Percentiles rank a stretch among this genome's conserved stretches.
Evolutionary conservation across 2,329 filamentous ascomycete species (phyloP).

Genomic region (Macrophomina pseudophaseolina): DNA sequence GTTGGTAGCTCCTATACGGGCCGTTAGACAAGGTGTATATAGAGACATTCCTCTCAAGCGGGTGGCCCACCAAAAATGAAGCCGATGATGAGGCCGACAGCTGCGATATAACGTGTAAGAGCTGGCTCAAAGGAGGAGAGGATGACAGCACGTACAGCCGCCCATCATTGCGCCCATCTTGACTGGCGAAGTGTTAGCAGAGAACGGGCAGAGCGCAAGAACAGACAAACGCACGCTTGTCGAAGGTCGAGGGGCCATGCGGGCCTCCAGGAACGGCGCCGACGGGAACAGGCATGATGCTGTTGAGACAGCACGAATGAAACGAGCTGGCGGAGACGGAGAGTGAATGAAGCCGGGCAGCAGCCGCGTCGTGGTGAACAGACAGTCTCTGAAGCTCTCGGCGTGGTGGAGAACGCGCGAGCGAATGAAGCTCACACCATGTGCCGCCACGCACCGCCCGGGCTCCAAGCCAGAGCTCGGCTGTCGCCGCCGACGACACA

Average conservation of each 20-base stretch:
- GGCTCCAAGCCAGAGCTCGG: slow-evolving; percentile 8
- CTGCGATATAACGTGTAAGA: slow-evolving; percentile 52
- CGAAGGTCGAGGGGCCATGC: slow-evolving; percentile 67
- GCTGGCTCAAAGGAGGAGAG: slow-evolving; percentile 32
- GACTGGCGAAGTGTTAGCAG: slow-evolving; percentile 60
- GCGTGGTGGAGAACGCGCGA: slow-evolving; percentile 1
- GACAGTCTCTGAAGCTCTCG: not conserved
- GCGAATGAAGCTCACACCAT: slow-evolving; percentile 15
- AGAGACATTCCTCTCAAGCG: not conserved
- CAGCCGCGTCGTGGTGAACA: not conserved
- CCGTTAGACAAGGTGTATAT: slow-evolving; percentile 25
- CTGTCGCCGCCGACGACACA: slow-evolving; percentile 4
- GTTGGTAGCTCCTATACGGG: slow-evolving; percentile 75
- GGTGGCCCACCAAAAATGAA: slow-evolving; percentile 84
- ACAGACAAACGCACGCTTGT: slow-evolving; percentile 64
- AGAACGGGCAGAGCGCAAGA: slow-evolving; percentile 32
- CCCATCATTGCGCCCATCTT: slow-evolving; percentile 99
- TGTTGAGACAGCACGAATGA: slow-evolving; percentile 1
- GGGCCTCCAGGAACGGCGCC: slow-evolving; percentile 40
- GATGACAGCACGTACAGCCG: slow-evolving; percentile 71
- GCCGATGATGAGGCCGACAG: slow-evolving; percentile 93
- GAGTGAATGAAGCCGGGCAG: not conserved
- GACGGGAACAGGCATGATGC: slow-evolving; percentile 62
- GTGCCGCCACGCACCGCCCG: slow-evolving; percentile 19
- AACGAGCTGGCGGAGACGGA: not conserved